Base-by-base conservation (phyloP, 345 rosid species). In the Citrus mangshanensis region DNA sequence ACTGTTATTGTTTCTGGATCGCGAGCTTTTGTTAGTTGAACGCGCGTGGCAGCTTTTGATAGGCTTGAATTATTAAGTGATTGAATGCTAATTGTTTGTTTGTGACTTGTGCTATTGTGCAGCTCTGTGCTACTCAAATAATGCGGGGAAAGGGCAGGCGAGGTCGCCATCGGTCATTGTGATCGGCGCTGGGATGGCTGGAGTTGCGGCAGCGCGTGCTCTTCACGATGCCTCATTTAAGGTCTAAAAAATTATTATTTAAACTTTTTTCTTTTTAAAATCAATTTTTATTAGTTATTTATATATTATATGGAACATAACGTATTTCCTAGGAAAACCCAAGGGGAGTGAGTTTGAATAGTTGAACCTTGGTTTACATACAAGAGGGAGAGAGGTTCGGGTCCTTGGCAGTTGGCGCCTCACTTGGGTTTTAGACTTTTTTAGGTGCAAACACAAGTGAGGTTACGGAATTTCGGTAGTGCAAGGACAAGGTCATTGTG, bases 91-190 rank as follows among this genome's bases (percentile, higher is more conserved):
- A 25, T 68, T 5, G 61, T 30, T 40, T 58, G 35, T 67, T 61
- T 75, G 75, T 77, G 32, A 46, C 18, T 46, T 13, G 18, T 46
- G 51, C 51, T 46, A 4, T 46, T 75, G 73, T 77, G 32, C 30
- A 83, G 98, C 81, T 86, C 55, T 80, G 64, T 88, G 94, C 89
- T 89, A 79, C 77, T 82, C 96, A 21, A 85, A 83, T 86, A 84
- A 83, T 86, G 81, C 66, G 62, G 93, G 83, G 71, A 82, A 82
- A 84, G 83, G 81, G 86, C 86, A 88, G 79, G 80, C 84, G 37
- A 81, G 93, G 76, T 89, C 91, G n/a, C 98, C 98, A 1, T 91
- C 98, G 21, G 98, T 93, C 35, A 90, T 96, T 38, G 98, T 96
- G 68, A 89, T 94, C 22, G 99, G 99, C 24, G 90, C 89, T 78